Evolutionary conservation across 75 land plant genomes (phyloP), one percentile per base, ranked within the genome.

Genomic region (Picea glauca): DNA sequence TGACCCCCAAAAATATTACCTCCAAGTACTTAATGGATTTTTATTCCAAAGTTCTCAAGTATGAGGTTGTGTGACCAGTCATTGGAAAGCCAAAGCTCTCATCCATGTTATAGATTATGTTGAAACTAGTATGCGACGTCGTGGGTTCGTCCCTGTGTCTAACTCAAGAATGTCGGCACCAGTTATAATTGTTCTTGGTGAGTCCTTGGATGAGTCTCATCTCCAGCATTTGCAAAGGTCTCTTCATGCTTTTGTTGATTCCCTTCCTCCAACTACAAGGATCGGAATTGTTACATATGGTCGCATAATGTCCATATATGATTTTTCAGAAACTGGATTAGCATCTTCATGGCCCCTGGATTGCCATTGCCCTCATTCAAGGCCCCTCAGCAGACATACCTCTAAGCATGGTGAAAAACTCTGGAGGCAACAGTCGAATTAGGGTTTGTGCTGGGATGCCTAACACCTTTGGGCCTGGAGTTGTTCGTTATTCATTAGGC

Each of bases 391-490:
- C 87, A 1, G 94, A 91, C 68, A 83, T 91, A 54, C 82, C 89
- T 4, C 81, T 88, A 77, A 89, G 95, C 43, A 81, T 90, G 31
- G 90, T 93, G 58, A 97, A 90, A 87, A 81, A 91, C 60, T 38
- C 92, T 18, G 96, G 99, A 58, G 98, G 96, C 35, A 93, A 89
- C 72, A 91, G 92, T 79, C 90, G 98, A 74, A 85, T 98, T 14
- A 80, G 95, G 72, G 91, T 92, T 1, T 95, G 98, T 85, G 94
- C 88, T 31, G 99, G 95, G 58, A 98, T 98, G 38, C 99, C 99
- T 6, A 93, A 84, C 70, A 95, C 98, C 21, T 87, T 86, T 85
- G 99, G 99, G 23, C 98, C 94, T 74, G 99, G 99, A 33, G 91
- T 98, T 20, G 92, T 98, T 61, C 98, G 98, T 76, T 85, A 87